Conservation (phyloP, 2,329 filamentous ascomycete species). For the Aspergillus novoparasiticus region DNA sequence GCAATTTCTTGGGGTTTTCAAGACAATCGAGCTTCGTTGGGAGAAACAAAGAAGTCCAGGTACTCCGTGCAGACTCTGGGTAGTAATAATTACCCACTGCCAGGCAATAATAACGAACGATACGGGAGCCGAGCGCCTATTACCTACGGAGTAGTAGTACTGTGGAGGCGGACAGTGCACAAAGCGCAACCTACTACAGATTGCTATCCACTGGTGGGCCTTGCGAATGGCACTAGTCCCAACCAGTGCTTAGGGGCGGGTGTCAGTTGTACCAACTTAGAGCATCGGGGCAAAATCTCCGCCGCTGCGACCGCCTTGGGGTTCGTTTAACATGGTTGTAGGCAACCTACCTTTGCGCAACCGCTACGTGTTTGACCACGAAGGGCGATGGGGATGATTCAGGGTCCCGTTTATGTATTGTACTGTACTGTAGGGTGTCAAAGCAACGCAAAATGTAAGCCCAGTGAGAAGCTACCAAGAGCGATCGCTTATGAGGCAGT, state of each 20-base stretch:
- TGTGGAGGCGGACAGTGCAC: conserved; percentile 20
- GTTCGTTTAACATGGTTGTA: conserved; percentile 16
- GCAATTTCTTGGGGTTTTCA: neutral
- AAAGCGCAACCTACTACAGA: conserved; percentile 2
- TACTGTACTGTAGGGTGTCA: neutral
- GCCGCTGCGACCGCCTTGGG: neutral
- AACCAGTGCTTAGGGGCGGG: conserved; percentile 3
- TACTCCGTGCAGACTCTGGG: conserved; percentile 3
- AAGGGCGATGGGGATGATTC: neutral
- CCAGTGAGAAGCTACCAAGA: neutral
- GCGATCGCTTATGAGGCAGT: neutral
- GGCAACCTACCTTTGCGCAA: conserved; percentile 12
- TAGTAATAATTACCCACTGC: neutral
- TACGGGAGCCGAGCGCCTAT: conserved; percentile 3
- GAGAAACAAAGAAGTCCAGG: neutral
- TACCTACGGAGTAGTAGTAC: neutral
- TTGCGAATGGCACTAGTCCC: neutral
- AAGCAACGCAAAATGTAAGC: neutral
- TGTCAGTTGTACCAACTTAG: conserved; percentile 2
- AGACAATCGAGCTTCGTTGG: neutral
- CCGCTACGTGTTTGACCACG: conserved; percentile 12
- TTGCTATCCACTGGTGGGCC: conserved; percentile 7
- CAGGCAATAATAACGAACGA: neutral
- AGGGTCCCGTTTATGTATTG: neutral
- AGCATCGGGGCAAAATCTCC: conserved; percentile 4